Percentiles rank a stretch among this genome's conserved stretches.
Conservation (phyloP, 2,329 filamentous ascomycete genomes). For the Penicillium sclerotiorum region DNA sequence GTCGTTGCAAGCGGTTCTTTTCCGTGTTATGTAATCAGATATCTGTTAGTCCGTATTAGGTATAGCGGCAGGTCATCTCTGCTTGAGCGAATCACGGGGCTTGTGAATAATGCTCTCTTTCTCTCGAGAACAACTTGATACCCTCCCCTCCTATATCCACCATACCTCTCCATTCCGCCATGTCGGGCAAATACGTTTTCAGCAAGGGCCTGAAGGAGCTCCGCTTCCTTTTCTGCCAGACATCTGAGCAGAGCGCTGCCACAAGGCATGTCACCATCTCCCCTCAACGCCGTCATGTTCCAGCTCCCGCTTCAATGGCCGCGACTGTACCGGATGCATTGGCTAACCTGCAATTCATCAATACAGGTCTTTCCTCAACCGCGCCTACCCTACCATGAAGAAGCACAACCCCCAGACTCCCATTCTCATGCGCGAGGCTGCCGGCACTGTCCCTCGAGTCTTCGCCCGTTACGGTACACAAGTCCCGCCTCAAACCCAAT, state of each 20-base stretch:
- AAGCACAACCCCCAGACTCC: constrained; percentile 94
- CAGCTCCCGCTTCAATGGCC: not conserved
- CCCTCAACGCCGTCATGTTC: not conserved
- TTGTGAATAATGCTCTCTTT: constrained; percentile 24
- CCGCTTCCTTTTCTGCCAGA: constrained; percentile 96
- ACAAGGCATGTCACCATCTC: constrained; percentile 66
- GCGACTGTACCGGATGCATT: not conserved
- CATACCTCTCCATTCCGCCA: constrained; percentile 47
- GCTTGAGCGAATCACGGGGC: constrained; percentile 25
- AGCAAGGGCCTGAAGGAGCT: constrained; percentile 87
- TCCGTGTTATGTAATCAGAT: constrained; percentile 5
- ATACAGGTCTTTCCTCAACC: constrained; percentile 79
- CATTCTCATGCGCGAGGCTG: constrained; percentile 91
- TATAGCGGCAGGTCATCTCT: constrained; percentile 19
- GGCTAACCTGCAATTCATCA: not conserved
- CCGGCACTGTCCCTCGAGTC: constrained; percentile 79
- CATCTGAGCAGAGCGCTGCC: constrained; percentile 83
- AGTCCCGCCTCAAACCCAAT: not conserved
- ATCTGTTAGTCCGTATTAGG: constrained; percentile 12
- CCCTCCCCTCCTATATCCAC: constrained; percentile 2
- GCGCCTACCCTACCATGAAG: constrained; percentile 98
- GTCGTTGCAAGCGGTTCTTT: constrained; percentile 8
- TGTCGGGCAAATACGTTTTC: constrained; percentile 95
- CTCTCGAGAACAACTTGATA: constrained; percentile 11
- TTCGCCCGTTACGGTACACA: constrained; percentile 87